These are phyloP conservation scores for Kluyveromyces starmeri DNA, from an alignment of 805 yeast species.

Conservation along the genomic window DNA sequence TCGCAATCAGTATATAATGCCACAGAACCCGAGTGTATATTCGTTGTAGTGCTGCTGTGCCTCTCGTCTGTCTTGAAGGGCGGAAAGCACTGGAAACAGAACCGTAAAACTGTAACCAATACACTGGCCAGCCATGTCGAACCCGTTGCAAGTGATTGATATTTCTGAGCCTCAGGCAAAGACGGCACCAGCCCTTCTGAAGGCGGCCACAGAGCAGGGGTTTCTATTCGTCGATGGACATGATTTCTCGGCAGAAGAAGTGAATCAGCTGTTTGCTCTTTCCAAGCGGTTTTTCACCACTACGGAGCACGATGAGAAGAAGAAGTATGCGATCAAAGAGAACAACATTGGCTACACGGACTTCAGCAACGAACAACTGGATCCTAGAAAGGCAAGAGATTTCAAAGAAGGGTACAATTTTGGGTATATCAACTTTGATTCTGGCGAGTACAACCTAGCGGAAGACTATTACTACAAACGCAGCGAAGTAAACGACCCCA, in stretches of 20 bases:
- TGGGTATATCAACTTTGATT: conserved; percentile 41
- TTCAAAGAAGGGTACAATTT: conserved; percentile 68
- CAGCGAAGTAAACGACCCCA: conserved; percentile 11
- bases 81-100: too few relatives aligned
- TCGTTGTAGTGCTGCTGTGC: too few relatives aligned
- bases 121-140: conserved; percentile 6
- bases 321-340: conserved; percentile 39
- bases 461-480: conserved; percentile 7
- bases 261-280: conserved; percentile 39
- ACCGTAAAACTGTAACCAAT: too few relatives aligned
- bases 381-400: conserved; percentile 37
- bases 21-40: too few relatives aligned
- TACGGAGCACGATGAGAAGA: conserved; percentile 43
- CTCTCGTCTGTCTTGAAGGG: too few relatives aligned
- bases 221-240: conserved; percentile 62
- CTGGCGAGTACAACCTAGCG: conserved; percentile 34
- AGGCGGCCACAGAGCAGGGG: conserved; percentile 57
- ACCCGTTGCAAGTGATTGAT: conserved; percentile 43
- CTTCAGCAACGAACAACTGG: conserved; percentile 42
- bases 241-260: conserved; percentile 48
- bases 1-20: too few relatives aligned
- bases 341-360: conserved; percentile 55
- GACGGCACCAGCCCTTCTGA: conserved; percentile 43
- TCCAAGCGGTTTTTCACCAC: conserved; percentile 41
- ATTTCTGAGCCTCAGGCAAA: conserved; percentile 34